Evolutionary conservation across 495 filamentous ascomycete species (phyloP), one percentile per base, ranked within the genome.

Genomic region (Tuber microsphaerosporum): DNA sequence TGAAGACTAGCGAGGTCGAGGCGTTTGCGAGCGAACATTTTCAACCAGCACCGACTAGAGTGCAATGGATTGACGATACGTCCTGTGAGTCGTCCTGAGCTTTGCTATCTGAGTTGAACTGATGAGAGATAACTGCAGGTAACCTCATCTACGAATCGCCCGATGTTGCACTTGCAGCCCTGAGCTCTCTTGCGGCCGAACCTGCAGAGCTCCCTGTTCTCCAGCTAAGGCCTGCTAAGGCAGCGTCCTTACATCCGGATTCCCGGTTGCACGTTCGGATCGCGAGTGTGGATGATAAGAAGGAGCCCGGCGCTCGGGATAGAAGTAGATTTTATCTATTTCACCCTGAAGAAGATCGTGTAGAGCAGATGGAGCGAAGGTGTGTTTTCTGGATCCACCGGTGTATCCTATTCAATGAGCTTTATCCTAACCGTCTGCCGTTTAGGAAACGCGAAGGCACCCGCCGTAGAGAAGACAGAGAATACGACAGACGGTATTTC

Each of bases 31-130:
- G 82, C 7, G 88, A 92, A 73, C 88, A 94, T 83, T 92, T 89
- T 80, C 80, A 87, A 20, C 77, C 83, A 5, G 85, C 88, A 20
- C 78, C 82, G 9, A 82, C 85, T 37, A 88, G 88, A 31, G 85
- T 97, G 78, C 93, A 97, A 84, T 99, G 95, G 95, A 94, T 99
- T 76, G 92, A 99, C 80, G 95, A 99, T 83, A 91, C 89, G 26
- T 95, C 94, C 0, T 82, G 80, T 82, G 43, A 51, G 80, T 75
- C 17, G 72, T 46, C 16, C 10, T 69, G 22, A 20, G 34, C 43
- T 70, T 34, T 4, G 26, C 19, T 69, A 37, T 48, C 65, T 22
- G 37, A 43, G 48, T 51, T n/a, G 16, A 72, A 80, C 41, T 69
- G n/a, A 43, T 61, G 8, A 26, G 68, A 51, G 31, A 34, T 43